Conservation (phyloP, 2,329 filamentous ascomycete genomes). For the Talaromyces atroroseus region DNA sequence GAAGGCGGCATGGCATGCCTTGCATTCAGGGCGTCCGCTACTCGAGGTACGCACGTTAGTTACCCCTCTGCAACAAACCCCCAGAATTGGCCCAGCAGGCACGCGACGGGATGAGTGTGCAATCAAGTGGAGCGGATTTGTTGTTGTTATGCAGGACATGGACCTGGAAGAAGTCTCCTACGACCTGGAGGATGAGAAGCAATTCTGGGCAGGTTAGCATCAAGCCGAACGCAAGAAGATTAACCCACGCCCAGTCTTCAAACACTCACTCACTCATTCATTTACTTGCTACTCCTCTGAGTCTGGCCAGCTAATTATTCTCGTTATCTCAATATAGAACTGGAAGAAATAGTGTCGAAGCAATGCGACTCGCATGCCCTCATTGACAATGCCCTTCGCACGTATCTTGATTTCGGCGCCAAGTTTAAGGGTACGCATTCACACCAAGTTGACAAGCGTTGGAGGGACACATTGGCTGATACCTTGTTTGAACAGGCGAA, state of each 20-base stretch:
- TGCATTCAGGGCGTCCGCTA: neutral
- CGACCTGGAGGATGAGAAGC: slow-evolving; percentile 70
- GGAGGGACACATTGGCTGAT: slow-evolving; percentile 4
- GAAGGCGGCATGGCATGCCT: neutral
- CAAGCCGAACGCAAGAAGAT: neutral
- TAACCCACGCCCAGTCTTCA: too few relatives aligned
- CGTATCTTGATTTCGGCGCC: slow-evolving; percentile 74
- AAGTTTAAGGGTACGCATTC: slow-evolving; percentile 58
- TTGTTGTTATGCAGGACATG: slow-evolving; percentile 47
- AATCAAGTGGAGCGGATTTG: slow-evolving; percentile 18
- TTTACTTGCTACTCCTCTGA: neutral
- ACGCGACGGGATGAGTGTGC: slow-evolving; percentile 31
- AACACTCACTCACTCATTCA: neutral
- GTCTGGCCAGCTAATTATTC: neutral
- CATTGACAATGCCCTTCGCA: slow-evolving; percentile 80
- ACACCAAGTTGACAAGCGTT: neutral
- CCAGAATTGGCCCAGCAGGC: slow-evolving; percentile 12
- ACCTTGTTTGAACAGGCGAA: slow-evolving; percentile 47
- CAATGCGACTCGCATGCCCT: slow-evolving; percentile 56
- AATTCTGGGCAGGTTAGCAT: slow-evolving; percentile 78
- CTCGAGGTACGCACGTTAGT: too few relatives aligned
- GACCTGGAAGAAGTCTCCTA: slow-evolving; percentile 61
- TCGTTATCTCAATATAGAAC: slow-evolving; percentile 43
- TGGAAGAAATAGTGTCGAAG: slow-evolving; percentile 59
- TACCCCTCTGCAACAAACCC: slow-evolving; percentile 19